Evolutionary conservation across 805 yeast genomes (phyloP), one percentile per base, ranked within the genome.

Genomic region (Candida orba): DNA sequence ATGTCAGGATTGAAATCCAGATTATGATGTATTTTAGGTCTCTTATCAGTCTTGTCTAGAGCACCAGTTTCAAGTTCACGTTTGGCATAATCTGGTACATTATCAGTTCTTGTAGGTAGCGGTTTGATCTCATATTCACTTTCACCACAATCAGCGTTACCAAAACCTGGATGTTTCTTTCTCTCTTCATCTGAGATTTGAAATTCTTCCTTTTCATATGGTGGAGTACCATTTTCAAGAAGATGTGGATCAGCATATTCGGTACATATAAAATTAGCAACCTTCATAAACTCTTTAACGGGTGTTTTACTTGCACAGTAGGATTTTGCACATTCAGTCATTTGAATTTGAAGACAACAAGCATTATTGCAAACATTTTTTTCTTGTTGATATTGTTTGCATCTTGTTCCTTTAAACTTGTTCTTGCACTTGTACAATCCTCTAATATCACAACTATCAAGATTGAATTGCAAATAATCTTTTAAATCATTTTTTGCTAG

Each of bases 381-480:
- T 1, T 49, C 53, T 4, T 35, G 6, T 15, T 51, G 37, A 32
- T 33, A 44, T 1, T 41, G 37, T 31, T 42, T 22, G 50, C 59
- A 57, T 15, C 47, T 45, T 3, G 15, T 39, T 4, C 38, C 42
- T 41, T 49, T 53, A 33, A 43, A 52, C 7, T 47, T 48, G 33
- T 53, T 54, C 30, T 53, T 56, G 42, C 60, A 56, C 13, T 48
- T 39, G 31, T 43, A 56, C 23, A 56, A 39, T 3, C 47, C 56
- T n/a, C 49, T 43, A 4, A 54, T 42, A 41, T 56, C 60, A 48
- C 60, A 56, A 29, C 56, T 53, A 33, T 52, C 56, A 23, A 52
- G 44, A 29, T 43, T 41, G 25, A 51, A 49, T 15, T 44, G 48
- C 39, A 52, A 23, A 31, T 51, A 53, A 20, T 50, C 41, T 6